Base-by-base conservation (phyloP, 208 protist genomes). In the Herpetomonas muscarum region DNA sequence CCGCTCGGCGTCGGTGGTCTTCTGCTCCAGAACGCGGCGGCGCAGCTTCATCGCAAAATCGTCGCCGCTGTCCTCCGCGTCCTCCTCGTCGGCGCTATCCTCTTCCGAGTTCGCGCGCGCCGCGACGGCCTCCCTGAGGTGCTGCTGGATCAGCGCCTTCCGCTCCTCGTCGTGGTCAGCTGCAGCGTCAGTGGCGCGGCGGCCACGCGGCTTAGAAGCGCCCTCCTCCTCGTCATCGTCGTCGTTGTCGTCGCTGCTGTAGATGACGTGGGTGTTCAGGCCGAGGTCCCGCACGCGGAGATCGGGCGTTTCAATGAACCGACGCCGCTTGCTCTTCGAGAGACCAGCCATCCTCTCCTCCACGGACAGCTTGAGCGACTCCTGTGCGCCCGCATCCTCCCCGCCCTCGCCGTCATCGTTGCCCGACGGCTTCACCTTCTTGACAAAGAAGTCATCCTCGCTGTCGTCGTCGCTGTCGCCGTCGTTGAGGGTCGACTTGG, bases 311-410 rank as follows among this genome's bases (percentile, higher is more conserved):
- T 95, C 81, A 64, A 95, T 73, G 50, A 78, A 81, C 55, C 77
- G 81, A 0, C 81, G 69, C n/a, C 74, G 60, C 72, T 92, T 95
- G 31, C 76, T 74, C 66, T 92, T 95, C 13, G 88, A 95, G 28
- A 95, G 71, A 32, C 88, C 88, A 1, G 88, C 84, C n/a, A 95
- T 63, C 29, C 88, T 85, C 69, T 95, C 88, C 3, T 88, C 75
- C 6, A 67, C 56, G 9, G 74, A 91, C 3, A 95, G 61, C 44
- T 76, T 64, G 30, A 76, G 67, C n/a, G 50, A 39, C 17, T 47
- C 21, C 21, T 54, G 44, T 5, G 39, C 30, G n/a, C 10, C 48
- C 13, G 32, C 24, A 25, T 29, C 41, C 36, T 67, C 34, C 6
- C 30, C 25, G 13, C 12, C 21, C 10, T 26, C 37, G 30, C 21